phyloP scores from a whole-genome alignment of 306 rosid genomes.

The Pterocarpus macrocarpus region DNA sequence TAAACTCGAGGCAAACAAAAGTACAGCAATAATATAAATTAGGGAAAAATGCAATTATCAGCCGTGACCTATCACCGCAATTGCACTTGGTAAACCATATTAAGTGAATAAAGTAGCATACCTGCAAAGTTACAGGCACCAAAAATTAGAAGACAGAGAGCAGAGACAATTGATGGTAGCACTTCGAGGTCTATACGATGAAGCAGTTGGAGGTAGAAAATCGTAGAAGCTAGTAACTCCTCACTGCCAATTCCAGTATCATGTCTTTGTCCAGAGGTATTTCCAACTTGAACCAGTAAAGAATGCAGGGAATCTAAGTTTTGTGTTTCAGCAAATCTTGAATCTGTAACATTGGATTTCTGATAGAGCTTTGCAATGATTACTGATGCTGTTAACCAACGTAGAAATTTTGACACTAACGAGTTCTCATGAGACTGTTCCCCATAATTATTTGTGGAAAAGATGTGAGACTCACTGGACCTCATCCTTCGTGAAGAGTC shows the following conservation, averaged over 20 bases:
- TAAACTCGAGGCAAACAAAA: neutral
- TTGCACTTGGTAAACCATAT: slow-evolving; percentile 25
- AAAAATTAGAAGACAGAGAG: slow-evolving; percentile 74
- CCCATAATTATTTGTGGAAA: slow-evolving; percentile 41
- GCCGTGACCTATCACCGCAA: slow-evolving; percentile 16
- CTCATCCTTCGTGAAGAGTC: slow-evolving; percentile 56
- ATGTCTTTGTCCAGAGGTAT: slow-evolving; percentile 46
- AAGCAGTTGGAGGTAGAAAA: slow-evolving; percentile 74
- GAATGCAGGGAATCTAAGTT: slow-evolving; percentile 60
- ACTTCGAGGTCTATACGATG: slow-evolving; percentile 54
- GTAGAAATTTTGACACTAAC: slow-evolving; percentile 64
- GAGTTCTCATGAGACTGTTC: slow-evolving; percentile 57
- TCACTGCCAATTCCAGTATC: slow-evolving; percentile 53
- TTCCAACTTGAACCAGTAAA: slow-evolving; percentile 57
- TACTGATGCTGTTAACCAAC: slow-evolving; percentile 82
- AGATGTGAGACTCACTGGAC: slow-evolving; percentile 48
- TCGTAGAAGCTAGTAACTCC: slow-evolving; percentile 71
- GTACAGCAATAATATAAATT: neutral
- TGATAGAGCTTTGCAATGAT: slow-evolving; percentile 69
- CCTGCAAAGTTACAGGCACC: slow-evolving; percentile 60
- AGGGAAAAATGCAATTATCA: neutral
- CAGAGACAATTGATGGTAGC: slow-evolving; percentile 77
- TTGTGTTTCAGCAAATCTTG: slow-evolving; percentile 41
- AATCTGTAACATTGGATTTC: slow-evolving; percentile 48
- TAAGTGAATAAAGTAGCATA: slow-evolving; percentile 45